Evolutionary conservation across 169 alveolate species (phyloP).

Genomic region (Neospora caninum): DNA sequence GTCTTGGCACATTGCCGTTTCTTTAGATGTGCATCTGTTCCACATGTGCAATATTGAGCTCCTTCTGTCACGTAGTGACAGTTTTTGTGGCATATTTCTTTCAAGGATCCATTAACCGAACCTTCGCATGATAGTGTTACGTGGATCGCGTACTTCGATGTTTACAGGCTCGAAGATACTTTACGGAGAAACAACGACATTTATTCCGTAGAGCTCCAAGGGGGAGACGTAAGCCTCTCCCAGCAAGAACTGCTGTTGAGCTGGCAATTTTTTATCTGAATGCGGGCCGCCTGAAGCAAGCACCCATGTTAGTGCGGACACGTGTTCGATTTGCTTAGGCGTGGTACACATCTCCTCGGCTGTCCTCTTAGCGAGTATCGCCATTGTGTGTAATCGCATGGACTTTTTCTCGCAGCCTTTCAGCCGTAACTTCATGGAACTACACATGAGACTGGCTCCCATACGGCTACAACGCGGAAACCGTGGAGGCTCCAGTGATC

Average conservation of each 20-base stretch:
- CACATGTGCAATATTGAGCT: neutral
- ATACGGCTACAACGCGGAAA: neutral
- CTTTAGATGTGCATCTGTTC: neutral
- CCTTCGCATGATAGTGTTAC: too few relatives aligned
- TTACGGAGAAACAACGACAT: neutral
- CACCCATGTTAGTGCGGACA: too few relatives aligned
- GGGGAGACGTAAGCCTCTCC: neutral
- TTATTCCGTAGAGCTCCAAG: slow-evolving; percentile 8
- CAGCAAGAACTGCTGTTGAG: neutral
- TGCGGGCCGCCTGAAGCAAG: too few relatives aligned
- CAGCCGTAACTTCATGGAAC: slow-evolving; percentile 19
- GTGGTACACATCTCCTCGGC: too few relatives aligned
- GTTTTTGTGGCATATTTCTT: too few relatives aligned
- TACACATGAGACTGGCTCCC: slow-evolving; percentile 4
- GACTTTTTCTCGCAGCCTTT: slow-evolving; percentile 3
- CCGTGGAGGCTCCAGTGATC: neutral
- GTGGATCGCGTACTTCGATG: neutral
- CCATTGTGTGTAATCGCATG: too few relatives aligned
- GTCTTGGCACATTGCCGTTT: neutral
- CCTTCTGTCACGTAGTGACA: too few relatives aligned
- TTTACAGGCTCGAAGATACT: neutral
- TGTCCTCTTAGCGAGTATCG: too few relatives aligned
- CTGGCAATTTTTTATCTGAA: too few relatives aligned
- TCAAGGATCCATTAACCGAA: too few relatives aligned
- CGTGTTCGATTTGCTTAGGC: too few relatives aligned